These are phyloP conservation scores for Starmerella tilneyi DNA, from an alignment of 805 yeast genomes.

Conservation along the genomic window DNA sequence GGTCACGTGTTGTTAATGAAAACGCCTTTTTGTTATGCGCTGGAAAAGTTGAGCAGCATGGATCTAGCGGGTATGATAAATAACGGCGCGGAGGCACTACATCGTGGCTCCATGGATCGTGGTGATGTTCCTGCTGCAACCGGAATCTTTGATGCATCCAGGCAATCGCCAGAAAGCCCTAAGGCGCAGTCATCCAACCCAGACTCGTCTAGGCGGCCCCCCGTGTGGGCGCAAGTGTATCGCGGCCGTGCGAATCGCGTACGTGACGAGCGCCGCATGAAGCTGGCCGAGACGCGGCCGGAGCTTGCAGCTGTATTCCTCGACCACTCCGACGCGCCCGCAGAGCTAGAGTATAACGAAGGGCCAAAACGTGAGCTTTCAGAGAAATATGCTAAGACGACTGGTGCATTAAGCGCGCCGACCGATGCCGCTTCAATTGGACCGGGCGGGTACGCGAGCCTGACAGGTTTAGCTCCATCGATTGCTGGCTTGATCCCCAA, in stretches of 20 bases:
- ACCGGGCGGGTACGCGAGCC: slow-evolving; percentile 23
- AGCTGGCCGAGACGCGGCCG: slow-evolving; percentile 18
- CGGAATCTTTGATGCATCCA: not conserved
- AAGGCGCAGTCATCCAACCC: not conserved
- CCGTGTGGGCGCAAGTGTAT: slow-evolving; percentile 79
- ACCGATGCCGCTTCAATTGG: slow-evolving; percentile 13
- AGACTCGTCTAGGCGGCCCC: slow-evolving; percentile 36
- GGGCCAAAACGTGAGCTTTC: not conserved
- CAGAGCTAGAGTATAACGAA: not conserved
- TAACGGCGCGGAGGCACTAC: slow-evolving; percentile 20
- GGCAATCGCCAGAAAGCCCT: too few relatives aligned
- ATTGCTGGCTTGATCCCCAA: slow-evolving; percentile 68
- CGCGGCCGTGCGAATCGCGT: slow-evolving; percentile 32
- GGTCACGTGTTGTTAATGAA: too few relatives aligned
- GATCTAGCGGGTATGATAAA: slow-evolving; percentile 21
- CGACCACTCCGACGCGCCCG: not conserved
- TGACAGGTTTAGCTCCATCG: slow-evolving; percentile 39
- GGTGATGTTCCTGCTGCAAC: too few relatives aligned
- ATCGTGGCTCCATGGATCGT: slow-evolving; percentile 18
- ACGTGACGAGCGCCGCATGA: slow-evolving; percentile 11
- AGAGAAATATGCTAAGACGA: not conserved
- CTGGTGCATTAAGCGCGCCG: slow-evolving; percentile 8
- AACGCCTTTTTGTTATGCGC: too few relatives aligned
- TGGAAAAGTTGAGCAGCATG: too few relatives aligned
- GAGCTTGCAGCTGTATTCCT: slow-evolving; percentile 5